Conservation (phyloP, 371 early-diverging fungal species). For the Mortierella sp. region DNA sequence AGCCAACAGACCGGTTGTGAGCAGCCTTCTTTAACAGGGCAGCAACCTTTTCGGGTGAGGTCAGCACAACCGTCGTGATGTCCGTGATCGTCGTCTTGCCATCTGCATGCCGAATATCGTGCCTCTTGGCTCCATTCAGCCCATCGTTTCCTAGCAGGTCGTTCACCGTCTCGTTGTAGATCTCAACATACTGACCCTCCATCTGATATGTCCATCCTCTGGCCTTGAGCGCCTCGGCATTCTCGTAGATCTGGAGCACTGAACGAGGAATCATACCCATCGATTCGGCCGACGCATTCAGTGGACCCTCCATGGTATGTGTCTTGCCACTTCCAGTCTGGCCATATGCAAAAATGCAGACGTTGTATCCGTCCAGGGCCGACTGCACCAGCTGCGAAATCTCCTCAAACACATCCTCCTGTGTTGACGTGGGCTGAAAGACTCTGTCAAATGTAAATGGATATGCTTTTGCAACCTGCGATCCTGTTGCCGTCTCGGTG, state of each 20-base stretch:
- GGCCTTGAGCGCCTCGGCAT: slow-evolving; percentile 76
- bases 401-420: slow-evolving; percentile 94
- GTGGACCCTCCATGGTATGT: slow-evolving; percentile 86
- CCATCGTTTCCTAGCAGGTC: slow-evolving; percentile 81
- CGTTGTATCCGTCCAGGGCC: slow-evolving; percentile 97
- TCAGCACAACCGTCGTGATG: slow-evolving; percentile 73
- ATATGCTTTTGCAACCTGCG: slow-evolving; percentile 64
- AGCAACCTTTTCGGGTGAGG: slow-evolving; percentile 80
- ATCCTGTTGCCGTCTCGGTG: slow-evolving; percentile 48
- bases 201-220: slow-evolving; percentile 93
- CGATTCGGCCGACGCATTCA: slow-evolving; percentile 57
- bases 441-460: slow-evolving; percentile 88
- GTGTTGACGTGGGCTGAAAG: slow-evolving; percentile 79
- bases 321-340: slow-evolving; percentile 99
- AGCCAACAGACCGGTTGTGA: slow-evolving; percentile 89
- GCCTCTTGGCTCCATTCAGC: slow-evolving; percentile 66
- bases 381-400: slow-evolving; percentile 96
- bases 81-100: slow-evolving; percentile 88
- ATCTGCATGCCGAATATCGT: slow-evolving; percentile 86
- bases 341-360: slow-evolving; percentile 99
- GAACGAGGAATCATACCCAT: slow-evolving; percentile 94
- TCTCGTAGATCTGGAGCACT: slow-evolving; percentile 88
- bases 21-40: slow-evolving; percentile 80
- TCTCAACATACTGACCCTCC: slow-evolving; percentile 92
- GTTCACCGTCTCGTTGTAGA: slow-evolving; percentile 96